phyloP scores from a whole-genome alignment of 441 rosid genomes.

The Erodium moschatum region DNA sequence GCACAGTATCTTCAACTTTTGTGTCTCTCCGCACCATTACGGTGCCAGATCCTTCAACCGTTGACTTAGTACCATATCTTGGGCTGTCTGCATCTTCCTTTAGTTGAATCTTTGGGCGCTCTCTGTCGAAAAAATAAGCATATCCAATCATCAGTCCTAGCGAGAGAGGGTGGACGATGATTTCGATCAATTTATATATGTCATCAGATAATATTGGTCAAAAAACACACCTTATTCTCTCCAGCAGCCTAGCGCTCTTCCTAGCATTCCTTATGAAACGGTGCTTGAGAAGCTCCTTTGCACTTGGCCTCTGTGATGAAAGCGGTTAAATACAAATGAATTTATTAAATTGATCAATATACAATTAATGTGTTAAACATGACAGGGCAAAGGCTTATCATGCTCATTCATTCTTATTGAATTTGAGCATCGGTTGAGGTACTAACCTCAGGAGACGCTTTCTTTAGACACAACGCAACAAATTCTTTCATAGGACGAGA shows the following conservation, averaged over 20 bases:
- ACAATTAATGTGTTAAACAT: background rate
- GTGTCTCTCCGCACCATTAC: constrained; percentile 66
- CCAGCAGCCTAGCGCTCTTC: constrained; percentile 81
- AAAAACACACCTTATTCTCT: constrained; percentile 74
- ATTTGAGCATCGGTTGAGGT: constrained; percentile 4
- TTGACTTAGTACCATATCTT: constrained; percentile 38
- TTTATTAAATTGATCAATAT: background rate
- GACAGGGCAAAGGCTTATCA: background rate
- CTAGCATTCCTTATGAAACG: constrained; percentile 73
- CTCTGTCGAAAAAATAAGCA: constrained; percentile 36
- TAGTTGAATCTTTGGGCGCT: constrained; percentile 74
- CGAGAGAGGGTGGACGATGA: too few relatives aligned
- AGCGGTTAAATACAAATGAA: constrained; percentile 12
- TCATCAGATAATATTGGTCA: constrained; percentile 12
- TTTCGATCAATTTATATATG: background rate
- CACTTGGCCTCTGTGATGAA: constrained; percentile 74
- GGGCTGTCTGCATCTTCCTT: constrained; percentile 57
- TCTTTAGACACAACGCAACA: constrained; percentile 88
- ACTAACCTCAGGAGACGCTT: constrained; percentile 78
- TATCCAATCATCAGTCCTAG: background rate
- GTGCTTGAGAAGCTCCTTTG: constrained; percentile 87
- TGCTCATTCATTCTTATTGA: background rate
- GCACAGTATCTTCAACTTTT: constrained; percentile 54
- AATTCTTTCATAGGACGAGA: constrained; percentile 94
- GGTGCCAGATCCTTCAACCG: constrained; percentile 57